These are phyloP conservation scores for Aspergillus carlsbadensis DNA, from an alignment of 495 filamentous ascomycete genomes.

Conservation along the genomic window DNA sequence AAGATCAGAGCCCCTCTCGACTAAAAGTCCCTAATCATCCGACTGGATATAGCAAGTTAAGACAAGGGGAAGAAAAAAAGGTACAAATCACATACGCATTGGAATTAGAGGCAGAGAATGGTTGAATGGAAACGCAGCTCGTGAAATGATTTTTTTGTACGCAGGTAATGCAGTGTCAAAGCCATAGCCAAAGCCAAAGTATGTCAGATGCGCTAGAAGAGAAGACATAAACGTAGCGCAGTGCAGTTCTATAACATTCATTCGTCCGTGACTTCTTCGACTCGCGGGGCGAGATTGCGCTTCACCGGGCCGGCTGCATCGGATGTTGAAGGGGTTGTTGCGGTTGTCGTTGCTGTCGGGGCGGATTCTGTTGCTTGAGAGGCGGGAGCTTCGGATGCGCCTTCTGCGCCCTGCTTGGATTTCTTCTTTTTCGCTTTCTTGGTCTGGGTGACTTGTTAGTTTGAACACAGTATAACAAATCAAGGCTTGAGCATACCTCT, in stretches of 20 bases:
- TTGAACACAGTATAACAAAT: slow-evolving; percentile 4
- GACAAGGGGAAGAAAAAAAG: not conserved
- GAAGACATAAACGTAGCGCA: not conserved
- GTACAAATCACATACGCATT: not conserved
- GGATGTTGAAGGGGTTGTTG: slow-evolving; percentile 44
- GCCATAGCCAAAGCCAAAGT: too few species aligned
- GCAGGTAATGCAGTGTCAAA: not conserved
- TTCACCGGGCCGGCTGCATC: slow-evolving; percentile 45
- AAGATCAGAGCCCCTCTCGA: not conserved
- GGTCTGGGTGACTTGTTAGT: slow-evolving; percentile 22
- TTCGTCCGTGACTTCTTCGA: slow-evolving; percentile 64
- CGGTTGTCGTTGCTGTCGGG: slow-evolving; percentile 58
- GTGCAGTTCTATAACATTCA: slow-evolving; percentile 49
- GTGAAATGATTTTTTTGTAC: slow-evolving; percentile 1
- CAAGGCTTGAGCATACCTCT: too few species aligned
- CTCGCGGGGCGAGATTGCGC: slow-evolving; percentile 56
- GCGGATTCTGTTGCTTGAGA: slow-evolving; percentile 37
- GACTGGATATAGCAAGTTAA: not conserved
- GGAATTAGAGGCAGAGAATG: not conserved
- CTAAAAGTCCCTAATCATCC: not conserved
- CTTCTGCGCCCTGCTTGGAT: slow-evolving; percentile 58
- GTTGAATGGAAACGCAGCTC: not conserved
- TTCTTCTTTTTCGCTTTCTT: slow-evolving; percentile 58
- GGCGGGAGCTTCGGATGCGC: slow-evolving; percentile 34
- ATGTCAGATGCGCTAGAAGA: too few species aligned